Conservation (phyloP, 129 eudicot genomes). For the Cynara cardunculus region DNA sequence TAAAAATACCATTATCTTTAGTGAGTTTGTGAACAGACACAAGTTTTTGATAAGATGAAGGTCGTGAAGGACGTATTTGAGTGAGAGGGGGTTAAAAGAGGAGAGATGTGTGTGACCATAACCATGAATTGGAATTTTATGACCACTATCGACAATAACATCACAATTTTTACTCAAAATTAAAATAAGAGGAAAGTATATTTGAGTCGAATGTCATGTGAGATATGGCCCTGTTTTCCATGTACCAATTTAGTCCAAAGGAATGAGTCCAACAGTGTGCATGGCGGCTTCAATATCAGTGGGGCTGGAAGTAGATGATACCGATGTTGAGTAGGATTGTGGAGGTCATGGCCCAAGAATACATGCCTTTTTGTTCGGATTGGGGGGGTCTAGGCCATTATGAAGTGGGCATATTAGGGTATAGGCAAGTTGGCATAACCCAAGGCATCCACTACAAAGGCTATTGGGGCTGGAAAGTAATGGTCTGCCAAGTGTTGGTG, state of each 20-base stretch:
- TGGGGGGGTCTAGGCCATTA: too few relatives aligned
- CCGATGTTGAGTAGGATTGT: not conserved
- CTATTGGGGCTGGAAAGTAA: too few relatives aligned
- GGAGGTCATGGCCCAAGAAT: not conserved
- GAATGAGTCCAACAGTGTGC: not conserved
- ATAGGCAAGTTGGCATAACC: not conserved
- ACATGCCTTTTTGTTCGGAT: not conserved
- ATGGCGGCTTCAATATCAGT: not conserved
- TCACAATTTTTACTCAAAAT: too few relatives aligned
- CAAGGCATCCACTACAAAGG: not conserved
- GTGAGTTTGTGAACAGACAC: not conserved
- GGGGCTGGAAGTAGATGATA: not conserved
- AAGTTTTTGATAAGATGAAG: not conserved
- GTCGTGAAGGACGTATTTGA: not conserved
- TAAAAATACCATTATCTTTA: not conserved
- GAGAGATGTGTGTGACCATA: too few relatives aligned
- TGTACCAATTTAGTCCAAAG: not conserved
- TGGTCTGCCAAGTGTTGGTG: not conserved
- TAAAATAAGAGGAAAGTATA: too few relatives aligned
- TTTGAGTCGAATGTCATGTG: not conserved
- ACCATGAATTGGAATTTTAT: too few relatives aligned
- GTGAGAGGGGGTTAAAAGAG: not conserved
- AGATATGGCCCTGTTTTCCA: not conserved
- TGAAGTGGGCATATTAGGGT: not conserved
- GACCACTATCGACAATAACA: too few relatives aligned